phyloP scores from a whole-genome alignment of 768 basidiomycete genomes.

The Suillus subalutaceus region DNA sequence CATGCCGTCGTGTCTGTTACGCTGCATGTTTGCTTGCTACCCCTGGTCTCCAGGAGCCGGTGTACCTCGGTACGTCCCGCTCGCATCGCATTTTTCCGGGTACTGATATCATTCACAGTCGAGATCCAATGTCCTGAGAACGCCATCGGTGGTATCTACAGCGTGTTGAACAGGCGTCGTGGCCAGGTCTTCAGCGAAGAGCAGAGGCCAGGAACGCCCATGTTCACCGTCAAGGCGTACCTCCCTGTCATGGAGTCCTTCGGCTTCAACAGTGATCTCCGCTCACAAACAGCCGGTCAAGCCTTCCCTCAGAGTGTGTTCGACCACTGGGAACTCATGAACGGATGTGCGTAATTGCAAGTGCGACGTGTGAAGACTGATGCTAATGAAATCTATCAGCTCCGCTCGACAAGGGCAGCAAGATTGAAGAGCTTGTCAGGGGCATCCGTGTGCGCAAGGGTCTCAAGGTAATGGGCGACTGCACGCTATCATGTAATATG shows the following conservation, averaged over 20 bases:
- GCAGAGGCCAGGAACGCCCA: slow-evolving; percentile 95
- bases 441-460: slow-evolving; percentile 91
- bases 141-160: slow-evolving; percentile 98
- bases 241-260: slow-evolving; percentile 91
- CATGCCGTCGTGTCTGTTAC: slow-evolving; percentile 94
- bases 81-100: neutral
- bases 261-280: slow-evolving; percentile 97
- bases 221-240: slow-evolving; percentile 99
- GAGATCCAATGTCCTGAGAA: slow-evolving; percentile 98
- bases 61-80: slow-evolving; percentile 76
- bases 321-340: slow-evolving; percentile 91
- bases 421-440: slow-evolving; percentile 83
- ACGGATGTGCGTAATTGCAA: slow-evolving; percentile 60
- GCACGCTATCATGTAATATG: neutral
- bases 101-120: slow-evolving; percentile 48
- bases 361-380: neutral
- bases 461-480: slow-evolving; percentile 67
- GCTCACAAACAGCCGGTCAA: slow-evolving; percentile 91
- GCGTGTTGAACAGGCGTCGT: slow-evolving; percentile 91
- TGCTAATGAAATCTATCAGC: slow-evolving; percentile 40
- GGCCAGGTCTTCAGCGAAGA: slow-evolving; percentile 98
- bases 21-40: slow-evolving; percentile 92
- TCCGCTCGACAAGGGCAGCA: slow-evolving; percentile 88
- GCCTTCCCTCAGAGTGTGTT: slow-evolving; percentile 97
- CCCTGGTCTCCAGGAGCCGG: slow-evolving; percentile 92